Evolutionary conservation across 2,329 filamentous ascomycete species (phyloP).

Genomic region (Arthrobotrys musiformis): DNA sequence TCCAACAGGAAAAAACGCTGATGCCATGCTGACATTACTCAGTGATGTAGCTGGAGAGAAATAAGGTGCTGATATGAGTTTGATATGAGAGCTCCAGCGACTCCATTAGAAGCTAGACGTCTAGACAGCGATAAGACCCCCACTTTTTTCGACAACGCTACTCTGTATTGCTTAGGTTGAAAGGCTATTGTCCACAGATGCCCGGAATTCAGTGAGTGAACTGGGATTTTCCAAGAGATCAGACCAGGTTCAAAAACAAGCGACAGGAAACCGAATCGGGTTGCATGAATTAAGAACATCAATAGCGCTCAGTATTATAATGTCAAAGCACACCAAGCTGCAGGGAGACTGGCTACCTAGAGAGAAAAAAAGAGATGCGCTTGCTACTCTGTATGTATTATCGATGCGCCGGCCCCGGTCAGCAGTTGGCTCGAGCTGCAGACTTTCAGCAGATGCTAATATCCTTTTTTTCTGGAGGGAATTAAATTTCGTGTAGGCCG

Average conservation of each 20-base stretch:
- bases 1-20: background rate
- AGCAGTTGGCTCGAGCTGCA: slow-evolving; percentile 8
- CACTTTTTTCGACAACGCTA: background rate
- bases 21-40: too few relatives aligned
- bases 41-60: too few relatives aligned
- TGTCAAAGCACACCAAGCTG: slow-evolving; percentile 45
- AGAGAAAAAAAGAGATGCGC: slow-evolving; percentile 26
- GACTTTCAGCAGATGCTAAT: slow-evolving; percentile 8
- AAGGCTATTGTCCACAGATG: too few relatives aligned
- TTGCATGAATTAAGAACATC: slow-evolving; percentile 17
- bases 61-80: too few relatives aligned
- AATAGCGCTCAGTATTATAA: slow-evolving; percentile 44
- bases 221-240: slow-evolving; percentile 21
- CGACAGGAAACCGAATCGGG: slow-evolving; percentile 30
- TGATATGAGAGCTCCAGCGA: background rate
- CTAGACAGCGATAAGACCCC: background rate
- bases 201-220: slow-evolving; percentile 1
- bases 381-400: background rate
- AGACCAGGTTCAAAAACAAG: slow-evolving; percentile 45
- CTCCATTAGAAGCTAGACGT: background rate
- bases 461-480: slow-evolving; percentile 29
- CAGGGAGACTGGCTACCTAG: slow-evolving; percentile 48
- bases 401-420: slow-evolving; percentile 4
- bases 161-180: background rate
- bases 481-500: slow-evolving; percentile 28